Conservation (phyloP, 306 rosid genomes). For the Carpinus viminea region DNA sequence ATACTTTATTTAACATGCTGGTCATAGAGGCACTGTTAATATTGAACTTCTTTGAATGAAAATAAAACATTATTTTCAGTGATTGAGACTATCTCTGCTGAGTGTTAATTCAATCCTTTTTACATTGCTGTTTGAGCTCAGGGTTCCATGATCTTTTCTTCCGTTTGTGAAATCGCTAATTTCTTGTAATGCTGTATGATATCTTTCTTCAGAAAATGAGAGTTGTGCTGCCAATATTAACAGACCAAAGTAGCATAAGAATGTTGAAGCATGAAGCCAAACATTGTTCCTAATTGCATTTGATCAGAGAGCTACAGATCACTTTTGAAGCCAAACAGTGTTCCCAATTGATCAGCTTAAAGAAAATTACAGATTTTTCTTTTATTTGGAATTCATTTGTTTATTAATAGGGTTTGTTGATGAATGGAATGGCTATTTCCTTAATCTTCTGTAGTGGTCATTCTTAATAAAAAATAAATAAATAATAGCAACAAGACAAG, state of each 20-base stretch:
- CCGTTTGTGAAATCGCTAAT: not conserved
- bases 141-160: not conserved
- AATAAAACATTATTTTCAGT: too few relatives aligned
- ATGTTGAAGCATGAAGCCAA: conserved; percentile 94
- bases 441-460: too few relatives aligned
- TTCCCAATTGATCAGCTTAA: conserved; percentile 25
- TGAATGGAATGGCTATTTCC: too few relatives aligned
- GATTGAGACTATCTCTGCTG: too few relatives aligned
- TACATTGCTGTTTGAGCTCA: conserved; percentile 15
- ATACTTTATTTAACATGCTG: too few relatives aligned
- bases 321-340: conserved; percentile 75
- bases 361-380: too few relatives aligned
- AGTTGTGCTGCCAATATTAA: not conserved
- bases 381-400: too few relatives aligned
- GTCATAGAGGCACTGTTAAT: too few relatives aligned
- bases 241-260: conserved; percentile 52
- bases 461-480: too few relatives aligned
- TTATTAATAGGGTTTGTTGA: too few relatives aligned
- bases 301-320: conserved; percentile 92
- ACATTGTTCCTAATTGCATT: conserved; percentile 94
- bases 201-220: conserved; percentile 11
- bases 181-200: conserved; percentile 17
- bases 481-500: too few relatives aligned
- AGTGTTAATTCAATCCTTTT: not conserved
- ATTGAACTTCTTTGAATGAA: too few relatives aligned